A percentile compares a stretch with the other conserved stretches of the same genome.
Conservation (phyloP, 768 basidiomycete species). For the Roridomyces roridus region DNA sequence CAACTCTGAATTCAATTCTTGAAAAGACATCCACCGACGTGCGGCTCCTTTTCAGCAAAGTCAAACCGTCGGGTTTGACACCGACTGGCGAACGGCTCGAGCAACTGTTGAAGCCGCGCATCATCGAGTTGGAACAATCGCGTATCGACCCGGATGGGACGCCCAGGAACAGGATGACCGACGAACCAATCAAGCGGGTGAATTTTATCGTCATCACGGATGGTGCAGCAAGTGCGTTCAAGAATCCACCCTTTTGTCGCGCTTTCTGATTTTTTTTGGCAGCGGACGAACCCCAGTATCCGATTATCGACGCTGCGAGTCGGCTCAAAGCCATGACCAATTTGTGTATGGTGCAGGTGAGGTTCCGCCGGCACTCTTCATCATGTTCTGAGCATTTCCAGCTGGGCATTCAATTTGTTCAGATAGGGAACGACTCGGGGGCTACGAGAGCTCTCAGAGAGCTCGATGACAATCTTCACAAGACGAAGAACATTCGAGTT, state of each 20-base stretch:
- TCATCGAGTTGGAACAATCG: constrained; percentile 36
- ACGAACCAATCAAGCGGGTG: constrained; percentile 54
- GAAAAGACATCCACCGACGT: constrained; percentile 45
- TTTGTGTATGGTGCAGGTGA: constrained; percentile 60
- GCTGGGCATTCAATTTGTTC: constrained; percentile 76
- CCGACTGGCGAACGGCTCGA: constrained; percentile 48
- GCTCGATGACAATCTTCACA: constrained; percentile 62
- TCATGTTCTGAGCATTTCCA: constrained; percentile 24
- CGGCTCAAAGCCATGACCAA: constrained; percentile 54
- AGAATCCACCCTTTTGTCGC: neutral
- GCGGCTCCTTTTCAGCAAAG: constrained; percentile 46
- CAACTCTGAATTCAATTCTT: neutral
- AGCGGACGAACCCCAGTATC: constrained; percentile 59
- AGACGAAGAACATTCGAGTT: constrained; percentile 50
- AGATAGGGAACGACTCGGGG: constrained; percentile 56
- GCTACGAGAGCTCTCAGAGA: constrained; percentile 51
- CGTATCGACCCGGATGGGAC: constrained; percentile 25
- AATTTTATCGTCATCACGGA: constrained; percentile 71
- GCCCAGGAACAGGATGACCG: constrained; percentile 19
- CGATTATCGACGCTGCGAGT: constrained; percentile 53
- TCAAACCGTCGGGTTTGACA: constrained; percentile 51
- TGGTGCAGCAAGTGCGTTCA: constrained; percentile 57
- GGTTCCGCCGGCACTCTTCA: neutral
- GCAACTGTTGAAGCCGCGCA: constrained; percentile 36
- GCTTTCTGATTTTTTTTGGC: neutral